Base-by-base conservation (phyloP, 108 stramenopile species). In the Fragilaria crotonensis region DNA sequence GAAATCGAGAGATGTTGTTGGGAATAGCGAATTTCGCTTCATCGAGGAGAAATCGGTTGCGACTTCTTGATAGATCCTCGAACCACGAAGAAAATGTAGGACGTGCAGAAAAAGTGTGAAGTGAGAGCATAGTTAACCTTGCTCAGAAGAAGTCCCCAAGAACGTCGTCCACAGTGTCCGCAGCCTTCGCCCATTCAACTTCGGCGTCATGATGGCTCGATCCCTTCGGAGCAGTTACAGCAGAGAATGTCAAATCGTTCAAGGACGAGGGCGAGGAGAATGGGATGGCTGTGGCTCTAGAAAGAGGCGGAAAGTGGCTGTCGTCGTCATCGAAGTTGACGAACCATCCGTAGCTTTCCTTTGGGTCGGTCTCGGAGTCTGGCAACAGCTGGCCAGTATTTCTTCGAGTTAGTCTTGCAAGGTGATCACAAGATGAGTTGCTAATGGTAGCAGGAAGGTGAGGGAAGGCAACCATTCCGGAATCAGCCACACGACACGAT, bases 91-190 rank as follows among this genome's bases (percentile, higher is more conserved):
- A n/a, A n/a, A n/a, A n/a, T n/a, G n/a, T n/a, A n/a, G n/a, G n/a
- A n/a, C n/a, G n/a, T n/a, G n/a, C n/a, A n/a, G n/a, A n/a, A n/a
- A n/a, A n/a, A n/a, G n/a, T n/a, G n/a, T n/a, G n/a, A n/a, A n/a
- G n/a, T n/a, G n/a, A n/a, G n/a, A n/a, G n/a, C n/a, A n/a, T n/a
- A n/a, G n/a, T n/a, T n/a, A n/a, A n/a, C n/a, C n/a, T n/a, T n/a
- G n/a, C n/a, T 71, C 54, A 82, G 62, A 77, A 77, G 50, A 82
- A 64, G 41, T 72, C 77, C 52, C 81, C 81, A 0, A 82, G 65
- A 11, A 82, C 81, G 30, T 74, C 73, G 48, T 82, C 81, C 25
- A 82, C 66, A 26, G 81, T 82, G 46, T 82, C 81, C 25, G 81
- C 81, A 21, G 81, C 81, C 26, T 78, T 52, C 1, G 81, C 81